Conservation (phyloP, 139 green algal genomes). For the Chlorella ohadii region DNA sequence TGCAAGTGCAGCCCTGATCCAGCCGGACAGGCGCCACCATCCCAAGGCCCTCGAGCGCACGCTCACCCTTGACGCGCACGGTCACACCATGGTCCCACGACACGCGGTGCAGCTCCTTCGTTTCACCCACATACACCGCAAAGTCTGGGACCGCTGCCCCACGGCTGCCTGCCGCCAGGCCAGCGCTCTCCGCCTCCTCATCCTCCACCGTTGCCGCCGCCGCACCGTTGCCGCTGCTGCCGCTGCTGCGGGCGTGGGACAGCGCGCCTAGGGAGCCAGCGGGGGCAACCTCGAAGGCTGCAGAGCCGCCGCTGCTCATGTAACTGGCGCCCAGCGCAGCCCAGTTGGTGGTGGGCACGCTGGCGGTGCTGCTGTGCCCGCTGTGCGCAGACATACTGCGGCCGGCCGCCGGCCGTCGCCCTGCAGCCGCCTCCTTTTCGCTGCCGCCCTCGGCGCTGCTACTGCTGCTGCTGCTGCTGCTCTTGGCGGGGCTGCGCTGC, state of each 20-base stretch:
- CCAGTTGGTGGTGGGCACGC: neutral
- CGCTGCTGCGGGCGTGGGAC: neutral
- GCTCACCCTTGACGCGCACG: conserved; percentile 24
- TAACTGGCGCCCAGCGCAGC: neutral
- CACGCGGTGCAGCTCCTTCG: conserved; percentile 26
- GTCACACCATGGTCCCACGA: conserved; percentile 9
- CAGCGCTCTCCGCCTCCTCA: neutral
- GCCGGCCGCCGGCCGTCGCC: neutral
- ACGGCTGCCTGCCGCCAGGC: too few species aligned
- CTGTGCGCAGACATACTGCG: neutral
- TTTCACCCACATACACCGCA: conserved; percentile 9
- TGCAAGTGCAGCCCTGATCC: too few species aligned
- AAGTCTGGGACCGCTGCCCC: conserved; percentile 17
- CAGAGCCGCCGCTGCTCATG: neutral
- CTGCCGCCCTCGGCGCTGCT: neutral
- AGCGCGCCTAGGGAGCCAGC: neutral
- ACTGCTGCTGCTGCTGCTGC: neutral
- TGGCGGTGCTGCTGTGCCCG: neutral
- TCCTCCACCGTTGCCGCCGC: neutral
- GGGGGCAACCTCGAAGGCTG: too few species aligned
- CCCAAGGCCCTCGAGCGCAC: too few species aligned
- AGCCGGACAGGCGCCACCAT: too few species aligned
- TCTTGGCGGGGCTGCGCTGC: neutral
- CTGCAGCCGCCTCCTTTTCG: neutral
- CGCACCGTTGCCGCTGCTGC: too few species aligned